Evolutionary conservation across 257 asterid genomes (phyloP), one percentile per base, ranked within the genome.

Genomic region (Nicotiana benthamiana): DNA sequence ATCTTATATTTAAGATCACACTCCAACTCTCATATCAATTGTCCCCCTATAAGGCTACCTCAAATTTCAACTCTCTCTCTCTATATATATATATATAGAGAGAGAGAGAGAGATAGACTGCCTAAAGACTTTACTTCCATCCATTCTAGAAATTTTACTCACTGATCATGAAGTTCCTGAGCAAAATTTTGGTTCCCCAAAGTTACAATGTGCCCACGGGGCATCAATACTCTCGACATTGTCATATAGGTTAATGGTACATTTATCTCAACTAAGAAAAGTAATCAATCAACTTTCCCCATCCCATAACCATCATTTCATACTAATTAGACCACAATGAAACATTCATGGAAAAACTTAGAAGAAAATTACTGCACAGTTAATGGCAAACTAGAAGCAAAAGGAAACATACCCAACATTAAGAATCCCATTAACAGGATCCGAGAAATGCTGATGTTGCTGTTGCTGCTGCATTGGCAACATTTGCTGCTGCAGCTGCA

Each of bases 401-500:
- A 20, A 62, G 65, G 75, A 64, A 64, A 64, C 61, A 75, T 91
- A 93, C 97, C 99, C 99, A 57, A 90, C 83, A 83, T 90, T 90
- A 63, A 89, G 90, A 74, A 92, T 86, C 87, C 94, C 93, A 78
- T 87, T 93, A 84, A 90, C 85, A 9, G 95, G 92, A 80, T 93
- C 98, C 87, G 92, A 88, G 87, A 90, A 79, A 64, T 63, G 76
- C 54, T 63, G 95, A 90, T 85, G 75, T 43, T 68, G 89, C 15
- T 84, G 93, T 2, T 81, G 95, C 75, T 90, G 91, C 79, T 89
- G 90, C 79, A 84, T 91, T 1, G 89, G 80, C 61, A 86, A 93
- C 61, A 94, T 83, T 86, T 88, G 94, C 87, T 92, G 97, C 88
- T 89, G 81, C 6, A 95, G 96, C 89, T 87, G 94, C 84, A 85